These are phyloP conservation scores for Paracorniculantispora psalliotae DNA, from an alignment of 2,329 filamentous ascomycete genomes.

Conservation along the genomic window DNA sequence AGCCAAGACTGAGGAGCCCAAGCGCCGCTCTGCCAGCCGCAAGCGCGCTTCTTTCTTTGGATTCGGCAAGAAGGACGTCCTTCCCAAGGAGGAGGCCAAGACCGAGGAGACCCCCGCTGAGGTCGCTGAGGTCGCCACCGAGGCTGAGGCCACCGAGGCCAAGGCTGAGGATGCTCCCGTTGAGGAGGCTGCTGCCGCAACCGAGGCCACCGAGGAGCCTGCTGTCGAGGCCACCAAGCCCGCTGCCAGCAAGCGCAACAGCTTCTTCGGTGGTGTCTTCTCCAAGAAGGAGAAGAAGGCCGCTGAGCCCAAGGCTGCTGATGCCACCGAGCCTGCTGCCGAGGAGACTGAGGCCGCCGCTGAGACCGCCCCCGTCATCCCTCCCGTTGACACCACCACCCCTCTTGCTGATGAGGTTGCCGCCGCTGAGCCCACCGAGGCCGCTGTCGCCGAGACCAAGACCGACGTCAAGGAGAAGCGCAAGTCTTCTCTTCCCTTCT, in stretches of 20 bases:
- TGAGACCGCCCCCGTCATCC: conserved; percentile 54
- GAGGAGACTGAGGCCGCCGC: conserved; percentile 38
- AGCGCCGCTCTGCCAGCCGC: conserved; percentile 59
- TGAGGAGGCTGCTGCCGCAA: conserved; percentile 31
- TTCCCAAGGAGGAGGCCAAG: conserved; percentile 34
- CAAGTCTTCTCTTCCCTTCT: conserved; percentile 71
- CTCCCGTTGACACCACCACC: conserved; percentile 52
- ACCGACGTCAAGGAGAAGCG: conserved; percentile 75
- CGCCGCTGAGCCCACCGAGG: conserved; percentile 44
- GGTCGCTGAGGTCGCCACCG: conserved; percentile 24
- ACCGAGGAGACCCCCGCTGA: conserved; percentile 28
- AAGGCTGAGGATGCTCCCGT: conserved; percentile 25
- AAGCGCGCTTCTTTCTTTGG: conserved; percentile 64
- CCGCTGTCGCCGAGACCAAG: conserved; percentile 46
- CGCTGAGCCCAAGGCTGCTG: conserved; percentile 42
- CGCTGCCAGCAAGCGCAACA: conserved; percentile 49
- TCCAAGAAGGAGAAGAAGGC: conserved; percentile 58
- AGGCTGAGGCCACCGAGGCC: conserved; percentile 29
- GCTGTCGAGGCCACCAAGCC: conserved; percentile 44
- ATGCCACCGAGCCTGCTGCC: conserved; percentile 31
- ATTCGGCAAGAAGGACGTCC: conserved; percentile 53
- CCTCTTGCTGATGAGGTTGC: conserved; percentile 52
- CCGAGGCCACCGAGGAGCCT: conserved; percentile 32
- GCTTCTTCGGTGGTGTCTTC: conserved; percentile 49
- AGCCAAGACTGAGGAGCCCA: conserved; percentile 52